Conservation (phyloP, 2,329 filamentous ascomycete genomes). For the Colletotrichum sp. region DNA sequence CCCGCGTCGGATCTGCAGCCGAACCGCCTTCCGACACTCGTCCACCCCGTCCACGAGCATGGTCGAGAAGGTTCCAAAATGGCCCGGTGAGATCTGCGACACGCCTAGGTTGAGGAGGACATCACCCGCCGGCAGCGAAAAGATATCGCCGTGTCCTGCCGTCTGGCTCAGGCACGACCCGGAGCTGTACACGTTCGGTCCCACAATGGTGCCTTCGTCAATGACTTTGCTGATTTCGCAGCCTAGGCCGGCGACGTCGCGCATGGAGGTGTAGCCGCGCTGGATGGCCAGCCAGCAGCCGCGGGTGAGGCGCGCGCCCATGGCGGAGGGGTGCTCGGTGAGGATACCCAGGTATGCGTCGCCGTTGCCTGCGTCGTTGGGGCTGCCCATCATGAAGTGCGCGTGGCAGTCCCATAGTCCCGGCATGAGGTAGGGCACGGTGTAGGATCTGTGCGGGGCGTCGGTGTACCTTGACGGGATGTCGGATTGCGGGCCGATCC, state of each 20-base stretch:
- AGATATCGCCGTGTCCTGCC: constrained; percentile 52
- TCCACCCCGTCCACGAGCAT: constrained; percentile 50
- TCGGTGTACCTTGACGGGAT: constrained; percentile 34
- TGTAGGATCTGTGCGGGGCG: constrained; percentile 29
- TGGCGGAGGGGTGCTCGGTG: constrained; percentile 30
- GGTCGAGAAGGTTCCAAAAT: constrained; percentile 31
- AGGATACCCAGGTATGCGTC: constrained; percentile 23
- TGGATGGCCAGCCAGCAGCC: constrained; percentile 46
- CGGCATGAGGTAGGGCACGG: constrained; percentile 52
- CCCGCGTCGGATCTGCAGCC: constrained; percentile 48
- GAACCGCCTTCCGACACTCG: constrained; percentile 48
- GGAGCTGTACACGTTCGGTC: constrained; percentile 54
- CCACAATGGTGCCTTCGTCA: constrained; percentile 43
- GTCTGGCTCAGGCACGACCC: constrained; percentile 50
- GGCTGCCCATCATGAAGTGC: constrained; percentile 45
- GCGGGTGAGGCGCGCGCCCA: constrained; percentile 45
- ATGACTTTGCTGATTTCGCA: constrained; percentile 21
- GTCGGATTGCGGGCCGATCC: constrained; percentile 37
- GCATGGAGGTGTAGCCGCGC: constrained; percentile 55
- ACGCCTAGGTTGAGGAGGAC: constrained; percentile 39
- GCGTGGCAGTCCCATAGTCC: constrained; percentile 60
- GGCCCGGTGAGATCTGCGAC: constrained; percentile 30
- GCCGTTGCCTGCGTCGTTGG: constrained; percentile 24
- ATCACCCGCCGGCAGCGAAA: constrained; percentile 39
- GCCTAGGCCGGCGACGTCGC: constrained; percentile 44